Conservation (phyloP, 1,284 basidiomycete species). For the Cerrena zonata region DNA sequence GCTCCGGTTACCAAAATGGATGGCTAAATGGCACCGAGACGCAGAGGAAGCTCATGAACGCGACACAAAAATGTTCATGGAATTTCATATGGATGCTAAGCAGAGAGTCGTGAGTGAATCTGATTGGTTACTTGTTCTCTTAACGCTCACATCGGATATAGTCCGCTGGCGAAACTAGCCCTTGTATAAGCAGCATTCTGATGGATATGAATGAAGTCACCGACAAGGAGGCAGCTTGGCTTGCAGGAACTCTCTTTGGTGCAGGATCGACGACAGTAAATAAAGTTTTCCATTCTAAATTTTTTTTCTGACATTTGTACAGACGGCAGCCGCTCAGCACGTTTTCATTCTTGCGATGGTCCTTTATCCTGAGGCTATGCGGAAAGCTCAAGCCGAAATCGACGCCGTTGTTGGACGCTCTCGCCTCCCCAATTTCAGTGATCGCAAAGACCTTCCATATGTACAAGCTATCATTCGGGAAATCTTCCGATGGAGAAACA, state of each 20-base stretch:
- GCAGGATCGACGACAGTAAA: conserved; percentile 5
- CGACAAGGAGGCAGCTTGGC: conserved; percentile 9
- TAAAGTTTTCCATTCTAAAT: background rate
- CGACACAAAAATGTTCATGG: conserved; percentile 2
- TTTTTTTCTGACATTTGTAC: background rate
- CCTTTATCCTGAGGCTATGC: conserved; percentile 7
- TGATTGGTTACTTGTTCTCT: background rate
- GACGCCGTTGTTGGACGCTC: conserved; percentile 11
- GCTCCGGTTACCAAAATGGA: background rate
- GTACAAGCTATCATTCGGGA: conserved; percentile 25
- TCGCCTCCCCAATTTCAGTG: conserved; percentile 9
- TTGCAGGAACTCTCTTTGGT: conserved; percentile 3
- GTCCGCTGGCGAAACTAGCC: background rate
- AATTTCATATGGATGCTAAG: conserved; percentile 5
- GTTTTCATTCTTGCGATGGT: conserved; percentile 13
- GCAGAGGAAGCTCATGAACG: background rate
- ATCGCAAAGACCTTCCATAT: conserved; percentile 12
- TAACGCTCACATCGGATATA: background rate
- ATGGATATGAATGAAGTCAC: background rate
- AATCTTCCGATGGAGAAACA: conserved; percentile 7
- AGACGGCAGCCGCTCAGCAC: conserved; percentile 7
- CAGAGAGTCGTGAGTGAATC: background rate
- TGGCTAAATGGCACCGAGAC: background rate
- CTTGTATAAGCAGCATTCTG: background rate
- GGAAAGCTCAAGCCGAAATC: conserved; percentile 10